Evolutionary conservation across 2,329 filamentous ascomycete genomes (phyloP).

Genomic region (Diplodia intermedia): DNA sequence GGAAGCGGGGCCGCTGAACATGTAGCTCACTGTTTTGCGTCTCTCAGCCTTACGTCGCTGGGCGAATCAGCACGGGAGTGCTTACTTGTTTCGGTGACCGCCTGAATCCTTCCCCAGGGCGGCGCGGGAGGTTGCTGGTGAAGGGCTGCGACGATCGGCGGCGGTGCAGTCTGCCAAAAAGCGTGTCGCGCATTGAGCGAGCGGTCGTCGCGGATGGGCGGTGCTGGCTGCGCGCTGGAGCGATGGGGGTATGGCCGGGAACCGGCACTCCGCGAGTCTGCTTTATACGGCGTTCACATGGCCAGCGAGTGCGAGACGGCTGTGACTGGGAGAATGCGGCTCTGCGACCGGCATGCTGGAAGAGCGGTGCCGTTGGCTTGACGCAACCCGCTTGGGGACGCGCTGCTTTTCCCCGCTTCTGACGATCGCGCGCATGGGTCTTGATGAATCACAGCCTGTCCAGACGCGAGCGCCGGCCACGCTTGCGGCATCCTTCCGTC

Average conservation of each 20-base stretch:
- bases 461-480: not conserved
- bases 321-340: conserved; percentile 31
- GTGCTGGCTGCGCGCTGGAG: not conserved
- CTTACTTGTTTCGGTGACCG: conserved; percentile 32
- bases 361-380: not conserved
- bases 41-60: conserved; percentile 24
- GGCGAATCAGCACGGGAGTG: conserved; percentile 27
- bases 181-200: not conserved
- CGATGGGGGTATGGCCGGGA: not conserved
- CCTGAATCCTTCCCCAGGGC: conserved; percentile 29
- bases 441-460: conserved; percentile 15
- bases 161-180: not conserved
- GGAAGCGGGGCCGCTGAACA: conserved; percentile 16
- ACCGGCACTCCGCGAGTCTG: not conserved
- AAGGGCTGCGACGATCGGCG: conserved; percentile 8
- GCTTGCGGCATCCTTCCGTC: not conserved
- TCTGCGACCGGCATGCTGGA: conserved; percentile 23
- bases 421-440: conserved; percentile 19
- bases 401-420: conserved; percentile 26
- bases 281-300: conserved; percentile 32
- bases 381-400: conserved; percentile 9
- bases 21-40: conserved; percentile 9
- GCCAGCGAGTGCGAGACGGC: conserved; percentile 13
- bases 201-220: not conserved
- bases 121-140: conserved; percentile 22